Conservation (phyloP, 805 yeast genomes). For the Alloascoidea africana region DNA sequence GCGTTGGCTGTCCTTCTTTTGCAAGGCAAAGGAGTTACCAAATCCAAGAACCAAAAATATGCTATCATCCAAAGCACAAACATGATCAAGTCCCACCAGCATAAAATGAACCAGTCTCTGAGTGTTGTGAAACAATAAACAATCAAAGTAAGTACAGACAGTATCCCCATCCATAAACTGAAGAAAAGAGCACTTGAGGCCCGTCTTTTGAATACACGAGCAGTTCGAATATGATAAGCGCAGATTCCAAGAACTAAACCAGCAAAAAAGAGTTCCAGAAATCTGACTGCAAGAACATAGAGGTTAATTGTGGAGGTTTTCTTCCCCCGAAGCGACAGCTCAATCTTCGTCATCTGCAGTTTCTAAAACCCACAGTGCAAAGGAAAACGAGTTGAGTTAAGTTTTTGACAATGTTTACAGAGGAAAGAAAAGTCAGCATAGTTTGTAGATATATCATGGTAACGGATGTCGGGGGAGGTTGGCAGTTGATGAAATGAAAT, state of each 20-base stretch:
- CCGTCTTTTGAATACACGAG: neutral
- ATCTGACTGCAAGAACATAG: neutral
- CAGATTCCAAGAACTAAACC: neutral
- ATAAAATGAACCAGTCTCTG: neutral
- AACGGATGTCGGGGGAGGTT: no score
- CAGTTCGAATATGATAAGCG: slow-evolving; percentile 1
- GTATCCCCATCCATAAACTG: slow-evolving; percentile 1
- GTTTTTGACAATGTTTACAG: no score
- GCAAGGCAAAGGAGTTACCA: neutral
- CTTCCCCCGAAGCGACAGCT: neutral
- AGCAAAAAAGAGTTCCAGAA: slow-evolving; percentile 1
- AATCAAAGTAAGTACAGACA: neutral
- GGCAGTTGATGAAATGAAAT: no score
- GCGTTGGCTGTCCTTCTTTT: neutral
- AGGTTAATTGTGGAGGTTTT: neutral
- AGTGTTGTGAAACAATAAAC: neutral
- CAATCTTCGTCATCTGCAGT: neutral
- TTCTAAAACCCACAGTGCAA: neutral
- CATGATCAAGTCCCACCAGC: neutral
- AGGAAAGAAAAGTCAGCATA: no score
- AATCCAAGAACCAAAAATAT: neutral
- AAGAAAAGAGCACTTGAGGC: neutral
- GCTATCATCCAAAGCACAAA: neutral
- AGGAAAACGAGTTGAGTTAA: no score
- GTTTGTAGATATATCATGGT: no score